These are phyloP conservation scores for Xylaria nigripes DNA, from an alignment of 495 filamentous ascomycete species.

Conservation along the genomic window DNA sequence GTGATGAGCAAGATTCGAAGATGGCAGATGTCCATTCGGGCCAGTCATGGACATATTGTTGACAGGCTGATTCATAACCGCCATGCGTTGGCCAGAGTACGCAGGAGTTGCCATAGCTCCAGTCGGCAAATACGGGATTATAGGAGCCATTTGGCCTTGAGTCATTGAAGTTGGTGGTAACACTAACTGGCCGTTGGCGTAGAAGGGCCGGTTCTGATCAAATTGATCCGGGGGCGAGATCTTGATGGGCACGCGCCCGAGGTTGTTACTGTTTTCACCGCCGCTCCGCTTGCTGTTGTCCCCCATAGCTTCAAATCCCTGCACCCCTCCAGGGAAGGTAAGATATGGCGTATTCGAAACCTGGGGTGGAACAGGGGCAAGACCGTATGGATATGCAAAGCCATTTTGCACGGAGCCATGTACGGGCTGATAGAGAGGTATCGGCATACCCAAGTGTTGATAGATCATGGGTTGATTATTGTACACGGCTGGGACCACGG, in stretches of 20 bases:
- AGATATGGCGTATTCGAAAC: constrained; percentile 8
- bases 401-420: constrained; percentile 12
- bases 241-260: constrained; percentile 29
- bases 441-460: constrained; percentile 19
- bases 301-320: constrained; percentile 16
- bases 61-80: background rate
- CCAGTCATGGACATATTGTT: background rate
- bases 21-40: background rate
- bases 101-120: constrained; percentile 7
- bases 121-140: constrained; percentile 12
- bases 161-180: constrained; percentile 28
- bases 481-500: constrained; percentile 12
- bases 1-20: background rate
- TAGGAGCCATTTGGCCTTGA: constrained; percentile 12
- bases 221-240: constrained; percentile 37
- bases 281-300: constrained; percentile 22
- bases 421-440: constrained; percentile 18
- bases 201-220: constrained; percentile 38
- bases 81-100: constrained; percentile 6
- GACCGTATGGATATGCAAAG: constrained; percentile 21
- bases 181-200: constrained; percentile 42
- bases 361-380: constrained; percentile 15
- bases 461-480: constrained; percentile 4
- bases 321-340: constrained; percentile 4
- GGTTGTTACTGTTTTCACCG: constrained; percentile 24